Percentiles rank a stretch among this genome's conserved stretches.
Conservation (phyloP, 2,329 filamentous ascomycete genomes). For the Epichloe elymi region DNA sequence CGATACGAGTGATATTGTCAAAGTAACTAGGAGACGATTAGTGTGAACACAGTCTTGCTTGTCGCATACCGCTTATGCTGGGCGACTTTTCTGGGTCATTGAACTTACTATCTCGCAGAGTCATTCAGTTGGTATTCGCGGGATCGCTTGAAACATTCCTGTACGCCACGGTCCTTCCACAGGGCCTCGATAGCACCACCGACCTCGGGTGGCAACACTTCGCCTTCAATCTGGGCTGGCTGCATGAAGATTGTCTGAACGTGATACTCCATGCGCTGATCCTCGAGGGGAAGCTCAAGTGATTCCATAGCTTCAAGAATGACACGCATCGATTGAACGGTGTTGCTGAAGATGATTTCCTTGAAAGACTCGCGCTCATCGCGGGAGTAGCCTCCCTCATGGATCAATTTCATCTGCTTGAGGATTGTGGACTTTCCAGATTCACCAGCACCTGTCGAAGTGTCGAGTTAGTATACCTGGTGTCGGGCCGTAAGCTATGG, state of each 20-base stretch:
- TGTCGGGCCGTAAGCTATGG: neutral
- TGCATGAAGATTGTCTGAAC: conserved; percentile 99
- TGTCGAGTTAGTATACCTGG: neutral
- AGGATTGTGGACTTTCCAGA: conserved; percentile 36
- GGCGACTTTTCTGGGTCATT: neutral
- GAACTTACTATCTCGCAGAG: conserved; percentile 73
- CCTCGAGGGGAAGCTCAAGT: conserved; percentile 69
- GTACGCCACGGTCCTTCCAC: conserved; percentile 86
- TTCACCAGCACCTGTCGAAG: conserved; percentile 76
- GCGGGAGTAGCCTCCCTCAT: conserved; percentile 96
- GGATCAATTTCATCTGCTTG: conserved; percentile 77
- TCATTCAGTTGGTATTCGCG: conserved; percentile 95
- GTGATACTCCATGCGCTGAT: conserved; percentile 89
- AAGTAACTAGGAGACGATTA: conserved; percentile 61
- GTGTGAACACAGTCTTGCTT: conserved; percentile 5
- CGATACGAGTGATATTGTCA: conserved; percentile 85
- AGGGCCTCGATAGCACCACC: conserved; percentile 83
- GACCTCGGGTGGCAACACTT: conserved; percentile 86
- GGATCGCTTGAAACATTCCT: conserved; percentile 90
- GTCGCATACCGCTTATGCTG: neutral
- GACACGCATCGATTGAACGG: conserved; percentile 56
- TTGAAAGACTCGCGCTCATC: conserved; percentile 64
- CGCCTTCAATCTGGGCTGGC: conserved; percentile 89
- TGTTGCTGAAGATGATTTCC: conserved; percentile 60
- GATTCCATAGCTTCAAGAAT: conserved; percentile 59